Evolutionary conservation across 805 yeast genomes (phyloP).

Genomic region (Cyberlindnera nakhonratchasimensis): DNA sequence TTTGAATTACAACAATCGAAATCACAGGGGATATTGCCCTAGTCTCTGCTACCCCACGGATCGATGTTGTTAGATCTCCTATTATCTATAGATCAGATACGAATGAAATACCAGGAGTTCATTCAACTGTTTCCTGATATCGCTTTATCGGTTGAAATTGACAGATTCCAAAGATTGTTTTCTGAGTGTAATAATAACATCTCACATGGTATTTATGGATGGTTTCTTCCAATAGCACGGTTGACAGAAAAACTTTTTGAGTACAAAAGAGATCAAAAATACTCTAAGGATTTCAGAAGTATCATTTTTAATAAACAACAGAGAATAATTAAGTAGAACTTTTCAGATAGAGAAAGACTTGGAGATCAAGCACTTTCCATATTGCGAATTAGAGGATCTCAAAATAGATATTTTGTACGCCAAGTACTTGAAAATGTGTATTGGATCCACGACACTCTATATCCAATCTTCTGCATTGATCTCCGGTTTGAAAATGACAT

Average conservation of each 20-base stretch:
- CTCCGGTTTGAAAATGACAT: constrained; percentile 15
- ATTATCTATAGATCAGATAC: no score
- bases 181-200: constrained; percentile 25
- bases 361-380: constrained; percentile 3
- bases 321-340: constrained; percentile 6
- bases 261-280: constrained; percentile 13
- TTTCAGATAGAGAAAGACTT: constrained; percentile 10
- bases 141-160: constrained; percentile 30
- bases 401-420: constrained; percentile 22
- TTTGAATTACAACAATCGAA: not conserved
- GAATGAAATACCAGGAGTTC: constrained; percentile 17
- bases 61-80: constrained; percentile 17
- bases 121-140: no score
- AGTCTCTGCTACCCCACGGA: not conserved
- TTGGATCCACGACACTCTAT: constrained; percentile 20
- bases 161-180: constrained; percentile 28
- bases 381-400: constrained; percentile 17
- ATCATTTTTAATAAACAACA: constrained; percentile 7
- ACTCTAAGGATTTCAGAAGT: not conserved
- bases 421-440: constrained; percentile 19
- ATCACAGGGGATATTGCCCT: not conserved
- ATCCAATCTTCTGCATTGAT: constrained; percentile 15
- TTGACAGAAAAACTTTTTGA: constrained; percentile 31
- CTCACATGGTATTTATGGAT: constrained; percentile 36
- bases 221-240: constrained; percentile 34